Evolutionary conservation across 352 stramenopile species (phyloP), one percentile per base, ranked within the genome.

Genomic region (Thalassiosira livingstoniorum): DNA sequence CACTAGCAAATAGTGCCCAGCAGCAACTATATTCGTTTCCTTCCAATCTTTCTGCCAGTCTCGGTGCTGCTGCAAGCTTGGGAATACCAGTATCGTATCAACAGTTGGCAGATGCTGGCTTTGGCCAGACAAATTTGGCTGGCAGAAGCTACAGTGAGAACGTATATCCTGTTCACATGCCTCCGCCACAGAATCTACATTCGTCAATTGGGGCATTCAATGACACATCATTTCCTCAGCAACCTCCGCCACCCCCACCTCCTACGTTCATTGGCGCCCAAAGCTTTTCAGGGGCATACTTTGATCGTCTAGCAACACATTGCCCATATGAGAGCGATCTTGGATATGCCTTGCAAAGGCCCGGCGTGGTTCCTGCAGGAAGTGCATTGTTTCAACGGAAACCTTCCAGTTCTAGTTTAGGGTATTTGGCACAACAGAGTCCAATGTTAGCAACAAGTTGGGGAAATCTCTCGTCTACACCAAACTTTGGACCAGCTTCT

Each of bases 271-370:
- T 80, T 60, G 82, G 82, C 10, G 78, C 76, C 35, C 82, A 88
- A 51, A 85, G 62, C 47, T 86, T 86, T 65, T 85, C 83, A 13
- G 79, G 74, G 21, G 47, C 61, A 23, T 83, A 83, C 31, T 69
- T 70, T 58, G 31, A 75, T 43, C 65, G 69, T 29, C 70, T 82
- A 64, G 45, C 79, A 71, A 78, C 62, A 65, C 64, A 84, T 75
- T 43, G 76, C 71, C 81, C 47, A 10, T 65, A 81, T 43, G 81
- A 90, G 55, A 74, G 76, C 43, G 90, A 93, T 51, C 82, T 94
- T 35, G 86, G 78, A 21, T 87, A 87, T 76, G 87, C 90, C 25
- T 64, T 94, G 7, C 90, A 92, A 43, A 78, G 90, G 27, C 90
- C 90, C 18, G 90, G 90, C 35, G 84, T 92, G 34, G 84, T 94